Evolutionary conservation across 768 basidiomycete genomes (phyloP).

Genomic region (Termitomyces sp.): DNA sequence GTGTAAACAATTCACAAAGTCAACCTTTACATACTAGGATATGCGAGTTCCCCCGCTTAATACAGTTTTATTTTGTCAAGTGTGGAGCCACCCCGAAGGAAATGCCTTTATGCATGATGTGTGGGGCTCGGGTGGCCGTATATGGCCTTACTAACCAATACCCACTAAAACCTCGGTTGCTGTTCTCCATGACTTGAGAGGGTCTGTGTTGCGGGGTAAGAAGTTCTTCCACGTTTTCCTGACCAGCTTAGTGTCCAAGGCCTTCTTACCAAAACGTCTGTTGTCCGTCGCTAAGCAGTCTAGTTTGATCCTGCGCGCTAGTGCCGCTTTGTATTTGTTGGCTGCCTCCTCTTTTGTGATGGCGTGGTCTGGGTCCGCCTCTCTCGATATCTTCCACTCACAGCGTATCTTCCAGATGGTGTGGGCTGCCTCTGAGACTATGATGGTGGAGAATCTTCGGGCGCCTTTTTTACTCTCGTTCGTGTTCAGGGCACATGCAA

Average conservation of each 20-base stretch:
- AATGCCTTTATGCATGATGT: background rate
- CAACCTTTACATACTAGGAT: background rate
- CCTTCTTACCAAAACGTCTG: background rate
- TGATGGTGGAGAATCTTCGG: background rate
- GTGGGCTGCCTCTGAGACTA: background rate
- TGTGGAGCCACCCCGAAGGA: background rate
- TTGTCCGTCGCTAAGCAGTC: background rate
- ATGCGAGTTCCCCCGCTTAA: background rate
- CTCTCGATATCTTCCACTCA: background rate
- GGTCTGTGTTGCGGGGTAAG: background rate
- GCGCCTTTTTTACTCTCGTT: too few species aligned
- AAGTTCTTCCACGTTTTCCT: background rate
- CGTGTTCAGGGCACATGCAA: too few species aligned
- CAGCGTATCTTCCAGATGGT: background rate
- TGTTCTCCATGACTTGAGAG: background rate
- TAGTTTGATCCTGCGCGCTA: background rate
- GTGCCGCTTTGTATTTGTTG: background rate
- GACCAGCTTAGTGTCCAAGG: background rate
- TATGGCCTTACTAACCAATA: slow-evolving; percentile 56
- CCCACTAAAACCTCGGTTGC: background rate
- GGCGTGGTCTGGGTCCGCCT: background rate
- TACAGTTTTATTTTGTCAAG: background rate
- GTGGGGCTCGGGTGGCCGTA: background rate
- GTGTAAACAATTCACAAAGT: background rate
- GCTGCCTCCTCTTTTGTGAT: background rate